phyloP scores from a whole-genome alignment of 192 early-diverging fungal genomes.

The Coemansia sp. region DNA sequence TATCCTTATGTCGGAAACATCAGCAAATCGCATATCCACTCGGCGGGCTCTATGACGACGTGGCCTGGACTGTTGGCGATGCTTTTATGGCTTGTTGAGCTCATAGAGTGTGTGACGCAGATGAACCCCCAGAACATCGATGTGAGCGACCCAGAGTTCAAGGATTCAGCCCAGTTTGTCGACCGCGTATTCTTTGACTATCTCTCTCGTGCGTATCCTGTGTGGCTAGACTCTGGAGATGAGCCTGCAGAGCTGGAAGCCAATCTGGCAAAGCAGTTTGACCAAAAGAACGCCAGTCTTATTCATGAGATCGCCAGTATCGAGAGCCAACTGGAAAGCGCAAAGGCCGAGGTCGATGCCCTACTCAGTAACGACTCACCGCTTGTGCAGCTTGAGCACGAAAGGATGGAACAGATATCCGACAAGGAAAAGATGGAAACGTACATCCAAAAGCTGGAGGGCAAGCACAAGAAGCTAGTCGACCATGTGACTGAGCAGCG shows the following conservation, averaged over 20 bases:
- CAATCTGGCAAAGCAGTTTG: constrained; percentile 61
- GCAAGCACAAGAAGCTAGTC: constrained; percentile 56
- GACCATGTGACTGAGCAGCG: constrained; percentile 35
- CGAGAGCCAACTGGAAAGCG: constrained; percentile 56
- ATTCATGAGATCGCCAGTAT: constrained; percentile 55
- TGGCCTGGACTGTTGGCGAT: constrained; percentile 68
- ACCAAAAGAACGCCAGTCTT: constrained; percentile 61
- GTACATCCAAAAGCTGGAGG: constrained; percentile 51
- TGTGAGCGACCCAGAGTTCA: constrained; percentile 34
- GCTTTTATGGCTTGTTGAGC: constrained; percentile 76
- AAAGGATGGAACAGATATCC: constrained; percentile 53
- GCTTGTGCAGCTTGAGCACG: constrained; percentile 56
- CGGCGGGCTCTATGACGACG: constrained; percentile 66
- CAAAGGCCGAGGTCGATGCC: constrained; percentile 49
- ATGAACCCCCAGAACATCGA: constrained; percentile 43
- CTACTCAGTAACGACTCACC: constrained; percentile 55
- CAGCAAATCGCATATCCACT: constrained; percentile 67
- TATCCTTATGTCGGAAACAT: constrained; percentile 57
- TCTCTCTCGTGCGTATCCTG: constrained; percentile 60
- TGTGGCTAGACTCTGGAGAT: constrained; percentile 66
- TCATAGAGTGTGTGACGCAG: constrained; percentile 60
- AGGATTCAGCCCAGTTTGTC: constrained; percentile 56
- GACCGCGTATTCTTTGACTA: constrained; percentile 77
- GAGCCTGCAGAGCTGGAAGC: constrained; percentile 62
- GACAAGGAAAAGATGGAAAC: constrained; percentile 65